Evolutionary conservation across 306 rosid species (phyloP), one percentile per base, ranked within the genome.

Genomic region (Coriaria nepalensis): DNA sequence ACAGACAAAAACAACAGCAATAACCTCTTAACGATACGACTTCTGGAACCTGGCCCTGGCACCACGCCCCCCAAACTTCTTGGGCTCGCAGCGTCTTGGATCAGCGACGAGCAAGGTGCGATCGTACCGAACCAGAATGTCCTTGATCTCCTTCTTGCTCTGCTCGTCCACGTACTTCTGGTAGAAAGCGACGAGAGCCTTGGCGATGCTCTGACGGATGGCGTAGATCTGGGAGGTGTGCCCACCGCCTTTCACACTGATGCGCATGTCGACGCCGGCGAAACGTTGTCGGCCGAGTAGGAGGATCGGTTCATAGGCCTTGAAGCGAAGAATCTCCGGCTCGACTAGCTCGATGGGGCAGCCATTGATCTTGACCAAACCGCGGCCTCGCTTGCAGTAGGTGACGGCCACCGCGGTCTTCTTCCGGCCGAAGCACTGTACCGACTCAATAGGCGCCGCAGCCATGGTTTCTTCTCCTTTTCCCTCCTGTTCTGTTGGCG

Each of bases 171-270:
- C 79, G 35, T 60, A 68, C 53, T 73, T 73, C 63, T 73, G 79
- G 62, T 73, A 73, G 50, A 41, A 73, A 0, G 79, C 79, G 6
- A 73, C 79, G 2, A 73, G 56, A 5, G 79, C 79, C 72, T 73
- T 73, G 13, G 79, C 79, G 49, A 73, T 73, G 71, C 79, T 73
- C 74, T 73, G 75, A 3, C 79, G 68, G 33, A 73, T 73, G 8
- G 79, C 79, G 59, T 73, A 73, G 72, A 73, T 73, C 75, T 73
- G 79, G 5, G 79, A 73, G 10, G 75, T 73, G 62, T 73, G 74
- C 0, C 79, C 79, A 5, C 79, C 79, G 5, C 79, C 79, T 44
- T 68, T 73, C 5, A 73, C 75, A 6, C 79, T 64, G 60, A 73
- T 73, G 48, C 79, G 35, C 79, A 73, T 68, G 66, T 73, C 79